These are phyloP conservation scores for Zygoascus bituminiphila DNA, from an alignment of 805 yeast species.

Conservation along the genomic window DNA sequence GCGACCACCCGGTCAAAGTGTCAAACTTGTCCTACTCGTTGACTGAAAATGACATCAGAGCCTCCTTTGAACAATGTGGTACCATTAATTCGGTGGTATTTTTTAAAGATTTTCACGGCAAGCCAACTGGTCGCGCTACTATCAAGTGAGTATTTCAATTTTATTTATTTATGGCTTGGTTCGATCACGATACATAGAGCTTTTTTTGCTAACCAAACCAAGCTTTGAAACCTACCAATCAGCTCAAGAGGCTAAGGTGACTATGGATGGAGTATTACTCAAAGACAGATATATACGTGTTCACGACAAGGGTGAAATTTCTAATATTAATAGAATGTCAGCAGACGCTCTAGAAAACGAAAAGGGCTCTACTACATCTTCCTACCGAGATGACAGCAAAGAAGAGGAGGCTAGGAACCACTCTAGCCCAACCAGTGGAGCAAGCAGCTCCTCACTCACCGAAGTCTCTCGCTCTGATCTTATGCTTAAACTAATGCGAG, in stretches of 20 bases:
- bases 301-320: slow-evolving; percentile 14
- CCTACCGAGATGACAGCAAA: slow-evolving; percentile 3
- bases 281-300: slow-evolving; percentile 24
- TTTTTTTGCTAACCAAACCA: neutral
- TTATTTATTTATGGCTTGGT: too few relatives aligned
- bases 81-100: slow-evolving; percentile 71
- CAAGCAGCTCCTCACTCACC: neutral
- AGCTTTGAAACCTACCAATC: slow-evolving; percentile 9
- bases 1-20: slow-evolving; percentile 16
- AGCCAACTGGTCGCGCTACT: neutral
- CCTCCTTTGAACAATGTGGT: slow-evolving; percentile 63
- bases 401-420: neutral
- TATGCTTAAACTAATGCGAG: slow-evolving; percentile 27
- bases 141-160: neutral
- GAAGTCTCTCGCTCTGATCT: slow-evolving; percentile 24
- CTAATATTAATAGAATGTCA: slow-evolving; percentile 12
- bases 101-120: slow-evolving; percentile 56
- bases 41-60: slow-evolving; percentile 64
- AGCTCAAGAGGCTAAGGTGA: slow-evolving; percentile 23
- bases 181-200: neutral
- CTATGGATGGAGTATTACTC: slow-evolving; percentile 24
- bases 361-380: slow-evolving; percentile 1
- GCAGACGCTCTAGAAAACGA: neutral
- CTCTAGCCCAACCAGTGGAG: neutral
- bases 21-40: slow-evolving; percentile 27